Evolutionary conservation across 1,284 basidiomycete species (phyloP).

Genomic region (Ganoderma lucidum): DNA sequence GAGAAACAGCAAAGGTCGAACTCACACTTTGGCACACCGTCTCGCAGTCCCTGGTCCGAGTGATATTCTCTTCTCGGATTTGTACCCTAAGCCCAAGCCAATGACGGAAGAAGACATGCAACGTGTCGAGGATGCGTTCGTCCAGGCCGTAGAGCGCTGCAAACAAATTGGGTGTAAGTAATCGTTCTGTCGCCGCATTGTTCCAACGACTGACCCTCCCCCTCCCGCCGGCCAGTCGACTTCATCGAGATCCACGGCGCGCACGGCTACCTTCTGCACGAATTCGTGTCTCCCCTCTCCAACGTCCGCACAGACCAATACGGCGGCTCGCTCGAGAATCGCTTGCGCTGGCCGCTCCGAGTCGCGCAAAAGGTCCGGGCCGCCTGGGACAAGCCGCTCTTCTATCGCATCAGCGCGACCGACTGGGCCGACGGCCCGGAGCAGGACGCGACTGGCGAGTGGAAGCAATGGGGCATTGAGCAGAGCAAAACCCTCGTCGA

Average conservation of each 20-base stretch:
- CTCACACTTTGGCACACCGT: conserved; percentile 22
- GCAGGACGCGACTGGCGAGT: conserved; percentile 60
- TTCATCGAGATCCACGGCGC: conserved; percentile 84
- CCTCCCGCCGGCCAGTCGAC: conserved; percentile 58
- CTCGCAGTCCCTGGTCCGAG: conserved; percentile 55
- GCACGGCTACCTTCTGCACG: conserved; percentile 72
- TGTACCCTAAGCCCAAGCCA: conserved; percentile 58
- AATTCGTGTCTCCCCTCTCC: conserved; percentile 75
- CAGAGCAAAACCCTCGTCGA: conserved; percentile 71
- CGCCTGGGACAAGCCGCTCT: conserved; percentile 76
- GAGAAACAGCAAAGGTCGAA: background rate
- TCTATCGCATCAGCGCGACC: conserved; percentile 76
- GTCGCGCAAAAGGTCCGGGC: conserved; percentile 60
- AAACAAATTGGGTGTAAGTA: conserved; percentile 68
- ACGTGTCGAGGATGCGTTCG: conserved; percentile 70
- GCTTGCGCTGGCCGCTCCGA: conserved; percentile 72
- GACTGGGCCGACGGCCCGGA: conserved; percentile 84
- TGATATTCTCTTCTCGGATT: conserved; percentile 57
- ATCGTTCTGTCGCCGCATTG: conserved; percentile 6
- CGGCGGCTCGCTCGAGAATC: conserved; percentile 80
- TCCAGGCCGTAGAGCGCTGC: conserved; percentile 67
- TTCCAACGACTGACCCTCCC: conserved; percentile 1
- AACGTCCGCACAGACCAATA: conserved; percentile 76
- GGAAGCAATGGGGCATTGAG: conserved; percentile 80
- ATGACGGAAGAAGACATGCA: conserved; percentile 65